A percentile compares a stretch with the other conserved stretches of the same genome.
Evolutionary conservation across 225 moss, liverwort and hornwort species (phyloP).

Genomic region (Neckera pumila): DNA sequence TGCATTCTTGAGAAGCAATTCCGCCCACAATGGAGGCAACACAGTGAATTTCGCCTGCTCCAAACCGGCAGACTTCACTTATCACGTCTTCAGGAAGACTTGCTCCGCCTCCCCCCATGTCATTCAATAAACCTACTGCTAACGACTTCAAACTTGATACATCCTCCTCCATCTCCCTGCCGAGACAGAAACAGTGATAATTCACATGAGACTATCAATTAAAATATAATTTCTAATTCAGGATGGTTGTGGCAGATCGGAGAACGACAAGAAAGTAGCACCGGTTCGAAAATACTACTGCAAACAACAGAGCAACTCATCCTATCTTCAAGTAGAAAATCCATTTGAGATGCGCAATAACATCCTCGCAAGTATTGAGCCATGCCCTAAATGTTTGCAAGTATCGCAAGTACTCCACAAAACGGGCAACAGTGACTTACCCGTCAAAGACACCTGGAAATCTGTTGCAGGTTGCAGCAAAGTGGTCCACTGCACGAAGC

Average conservation of each 20-base stretch:
- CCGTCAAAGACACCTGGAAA: slow-evolving; percentile 73
- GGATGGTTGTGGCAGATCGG: not conserved
- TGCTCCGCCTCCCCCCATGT: slow-evolving; percentile 61
- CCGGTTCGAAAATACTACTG: not conserved
- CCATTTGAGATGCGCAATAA: not conserved
- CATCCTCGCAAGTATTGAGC: not conserved
- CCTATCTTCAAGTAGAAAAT: not conserved
- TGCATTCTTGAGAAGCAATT: slow-evolving; percentile 91
- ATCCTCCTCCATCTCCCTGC: slow-evolving; percentile 83
- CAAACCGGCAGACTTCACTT: slow-evolving; percentile 85
- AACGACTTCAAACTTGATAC: slow-evolving; percentile 56
- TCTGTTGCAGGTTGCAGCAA: slow-evolving; percentile 78
- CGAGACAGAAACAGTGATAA: not conserved
- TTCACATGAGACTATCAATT: not conserved
- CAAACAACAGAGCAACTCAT: not conserved
- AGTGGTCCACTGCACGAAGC: slow-evolving; percentile 86
- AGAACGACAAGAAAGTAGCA: not conserved
- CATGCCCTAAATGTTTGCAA: not conserved
- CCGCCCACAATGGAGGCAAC: slow-evolving; percentile 91
- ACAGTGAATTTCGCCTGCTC: slow-evolving; percentile 85
- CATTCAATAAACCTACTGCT: slow-evolving; percentile 60
- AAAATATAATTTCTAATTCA: not conserved
- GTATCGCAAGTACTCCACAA: too few relatives aligned
- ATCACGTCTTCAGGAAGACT: slow-evolving; percentile 74
- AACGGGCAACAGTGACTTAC: slow-evolving; percentile 13